Evolutionary conservation across 140 eudicot genomes (phyloP).

Genomic region (Bidens hawaiensis): DNA sequence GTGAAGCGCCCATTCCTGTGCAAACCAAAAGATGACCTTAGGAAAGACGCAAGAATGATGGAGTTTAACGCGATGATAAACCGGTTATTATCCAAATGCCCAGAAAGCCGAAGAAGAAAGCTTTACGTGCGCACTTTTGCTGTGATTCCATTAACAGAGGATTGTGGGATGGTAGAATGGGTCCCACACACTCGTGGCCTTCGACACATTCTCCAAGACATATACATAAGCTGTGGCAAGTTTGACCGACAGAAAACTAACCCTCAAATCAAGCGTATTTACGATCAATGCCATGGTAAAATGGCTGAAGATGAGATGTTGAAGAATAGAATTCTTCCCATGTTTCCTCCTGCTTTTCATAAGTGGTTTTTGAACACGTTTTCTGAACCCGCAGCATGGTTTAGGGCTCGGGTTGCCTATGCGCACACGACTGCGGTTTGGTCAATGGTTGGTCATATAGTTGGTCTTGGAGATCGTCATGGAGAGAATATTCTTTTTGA

Average conservation of each 20-base stretch:
- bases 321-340: slow-evolving; percentile 79
- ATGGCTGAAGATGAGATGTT: slow-evolving; percentile 86
- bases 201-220: slow-evolving; percentile 95
- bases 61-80: slow-evolving; percentile 97
- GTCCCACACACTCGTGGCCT: slow-evolving; percentile 99
- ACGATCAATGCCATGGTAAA: slow-evolving; percentile 88
- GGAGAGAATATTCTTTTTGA: slow-evolving; percentile 98
- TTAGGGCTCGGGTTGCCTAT: slow-evolving; percentile 90
- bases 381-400: slow-evolving; percentile 99
- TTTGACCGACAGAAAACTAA: slow-evolving; percentile 87
- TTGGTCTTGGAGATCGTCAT: slow-evolving; percentile 99
- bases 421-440: slow-evolving; percentile 96
- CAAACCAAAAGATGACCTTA: slow-evolving; percentile 97
- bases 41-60: slow-evolving; percentile 99
- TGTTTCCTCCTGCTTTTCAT: slow-evolving; percentile 97
- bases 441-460: slow-evolving; percentile 99
- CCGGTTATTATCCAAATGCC: slow-evolving; percentile 73
- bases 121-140: slow-evolving; percentile 90
- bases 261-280: slow-evolving; percentile 87
- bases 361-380: slow-evolving; percentile 94
- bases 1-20: slow-evolving; percentile 84
- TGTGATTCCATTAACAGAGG: slow-evolving; percentile 85
- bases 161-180: slow-evolving; percentile 99
- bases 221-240: slow-evolving; percentile 85
- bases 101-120: slow-evolving; percentile 97